Base-by-base conservation (phyloP, 208 protist species). In the Histomonas meleagridis region DNA sequence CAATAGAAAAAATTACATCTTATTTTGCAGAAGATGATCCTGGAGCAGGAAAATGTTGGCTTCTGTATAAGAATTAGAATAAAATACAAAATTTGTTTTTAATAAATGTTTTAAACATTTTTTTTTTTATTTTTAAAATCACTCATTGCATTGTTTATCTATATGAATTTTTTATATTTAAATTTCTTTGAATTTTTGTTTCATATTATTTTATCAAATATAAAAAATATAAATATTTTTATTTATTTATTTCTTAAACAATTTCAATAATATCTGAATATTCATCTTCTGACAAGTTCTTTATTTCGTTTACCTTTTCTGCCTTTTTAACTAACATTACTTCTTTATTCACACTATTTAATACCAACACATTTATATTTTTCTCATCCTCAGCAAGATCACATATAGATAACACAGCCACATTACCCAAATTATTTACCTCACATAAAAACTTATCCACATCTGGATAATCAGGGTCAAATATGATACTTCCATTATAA, bases 241-340 rank as follows among this genome's bases (percentile, higher is more conserved):
- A 86, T 38, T 55, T 86, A 51, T 32, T 86, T 46, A 10, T 57
- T 51, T 28, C n/a, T n/a, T n/a, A n/a, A n/a, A n/a, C n/a, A 32
- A 86, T 57, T 55, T 51, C 46, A 55, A 51, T 26, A 38, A 86
- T 49, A 55, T 86, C 76, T 28, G 76, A 86, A 86, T 86, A 51
- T 43, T 86, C 76, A 28, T 48, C 46, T 55, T 55, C 4, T 3
- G 23, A 46, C 10, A n/a, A 40, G 32, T 32, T 35, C 16, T n/a
- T 86, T 32, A 18, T n/a, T 55, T 55, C 55, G 23, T 26, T 86
- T 46, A 43, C n/a, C 40, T 57, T 32, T 48, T 55, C 60, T 65
- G 3, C 7, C 3, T 5, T 86, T 51, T 16, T 53, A 16, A 18
- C 18, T 48, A 55, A 38, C 38, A 46, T 40, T 57, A 2, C 7